Evolutionary conservation across 2,329 filamentous ascomycete genomes (phyloP).

Genomic region (Claviceps spartinae): DNA sequence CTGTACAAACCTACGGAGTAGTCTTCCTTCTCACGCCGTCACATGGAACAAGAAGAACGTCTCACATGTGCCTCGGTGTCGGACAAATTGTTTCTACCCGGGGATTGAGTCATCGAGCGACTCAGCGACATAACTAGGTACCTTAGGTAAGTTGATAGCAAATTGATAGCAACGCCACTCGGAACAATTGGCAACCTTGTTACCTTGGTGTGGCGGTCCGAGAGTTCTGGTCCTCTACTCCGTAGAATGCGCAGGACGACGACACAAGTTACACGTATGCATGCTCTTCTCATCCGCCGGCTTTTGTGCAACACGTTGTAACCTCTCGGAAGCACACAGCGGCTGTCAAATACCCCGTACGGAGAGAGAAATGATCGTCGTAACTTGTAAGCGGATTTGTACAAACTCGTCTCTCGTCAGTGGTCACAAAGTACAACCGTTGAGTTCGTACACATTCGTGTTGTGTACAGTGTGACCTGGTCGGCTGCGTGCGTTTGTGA

Average conservation of each 20-base stretch:
- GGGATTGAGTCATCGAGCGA: too few species aligned
- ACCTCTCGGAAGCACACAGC: neutral
- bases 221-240: too few species aligned
- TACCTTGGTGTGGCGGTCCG: neutral
- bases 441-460: conserved; percentile 1
- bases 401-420: neutral
- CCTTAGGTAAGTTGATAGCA: too few species aligned
- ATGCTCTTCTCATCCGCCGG: neutral
- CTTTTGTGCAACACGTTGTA: neutral
- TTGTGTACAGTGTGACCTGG: neutral
- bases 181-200: neutral
- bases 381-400: neutral
- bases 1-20: neutral
- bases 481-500: conserved; percentile 2
- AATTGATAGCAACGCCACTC: neutral
- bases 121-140: too few species aligned
- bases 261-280: neutral
- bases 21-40: neutral
- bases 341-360: neutral
- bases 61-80: neutral
- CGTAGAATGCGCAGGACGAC: too few species aligned
- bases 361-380: neutral
- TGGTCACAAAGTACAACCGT: neutral
- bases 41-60: neutral
- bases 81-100: too few species aligned